These are phyloP conservation scores for Myochromella boudieri DNA, from an alignment of 768 basidiomycete genomes.

Conservation along the genomic window DNA sequence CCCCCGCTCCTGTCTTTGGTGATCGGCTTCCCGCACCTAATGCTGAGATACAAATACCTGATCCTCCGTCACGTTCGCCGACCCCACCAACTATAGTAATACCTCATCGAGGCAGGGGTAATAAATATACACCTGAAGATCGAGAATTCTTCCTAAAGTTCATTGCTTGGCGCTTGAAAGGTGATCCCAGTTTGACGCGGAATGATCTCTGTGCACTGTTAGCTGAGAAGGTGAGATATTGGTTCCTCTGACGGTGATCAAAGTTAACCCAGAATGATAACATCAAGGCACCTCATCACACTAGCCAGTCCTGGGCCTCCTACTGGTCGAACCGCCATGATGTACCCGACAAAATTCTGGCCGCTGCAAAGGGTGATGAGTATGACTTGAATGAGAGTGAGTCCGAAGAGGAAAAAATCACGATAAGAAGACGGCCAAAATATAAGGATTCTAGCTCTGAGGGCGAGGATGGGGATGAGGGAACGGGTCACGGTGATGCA, in stretches of 20 bases:
- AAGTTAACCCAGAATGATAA: slow-evolving; percentile 9
- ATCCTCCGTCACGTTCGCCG: slow-evolving; percentile 68
- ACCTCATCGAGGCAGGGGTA: slow-evolving; percentile 44
- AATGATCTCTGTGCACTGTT: slow-evolving; percentile 54
- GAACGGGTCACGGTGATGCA: slow-evolving; percentile 19
- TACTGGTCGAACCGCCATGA: slow-evolving; percentile 69
- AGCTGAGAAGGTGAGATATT: slow-evolving; percentile 48
- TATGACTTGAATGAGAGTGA: slow-evolving; percentile 23
- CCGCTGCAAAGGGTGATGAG: slow-evolving; percentile 37
- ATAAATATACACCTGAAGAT: slow-evolving; percentile 68
- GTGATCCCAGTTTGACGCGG: slow-evolving; percentile 52
- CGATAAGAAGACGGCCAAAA: slow-evolving; percentile 23
- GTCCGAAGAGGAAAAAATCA: slow-evolving; percentile 20
- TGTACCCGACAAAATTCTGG: slow-evolving; percentile 64
- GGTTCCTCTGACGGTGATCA: slow-evolving; percentile 6
- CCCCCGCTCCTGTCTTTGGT: slow-evolving; percentile 46
- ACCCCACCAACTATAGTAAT: slow-evolving; percentile 58
- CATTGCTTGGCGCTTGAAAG: slow-evolving; percentile 58
- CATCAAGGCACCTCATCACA: slow-evolving; percentile 66
- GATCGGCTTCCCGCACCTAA: slow-evolving; percentile 59
- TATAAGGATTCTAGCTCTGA: slow-evolving; percentile 36
- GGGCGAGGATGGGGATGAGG: slow-evolving; percentile 27
- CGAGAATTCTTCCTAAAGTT: slow-evolving; percentile 66
- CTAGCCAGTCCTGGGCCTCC: slow-evolving; percentile 59
- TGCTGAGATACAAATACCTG: slow-evolving; percentile 56